Base-by-base conservation (phyloP, 2,329 filamentous ascomycete genomes). In the Xylaria sp. region DNA sequence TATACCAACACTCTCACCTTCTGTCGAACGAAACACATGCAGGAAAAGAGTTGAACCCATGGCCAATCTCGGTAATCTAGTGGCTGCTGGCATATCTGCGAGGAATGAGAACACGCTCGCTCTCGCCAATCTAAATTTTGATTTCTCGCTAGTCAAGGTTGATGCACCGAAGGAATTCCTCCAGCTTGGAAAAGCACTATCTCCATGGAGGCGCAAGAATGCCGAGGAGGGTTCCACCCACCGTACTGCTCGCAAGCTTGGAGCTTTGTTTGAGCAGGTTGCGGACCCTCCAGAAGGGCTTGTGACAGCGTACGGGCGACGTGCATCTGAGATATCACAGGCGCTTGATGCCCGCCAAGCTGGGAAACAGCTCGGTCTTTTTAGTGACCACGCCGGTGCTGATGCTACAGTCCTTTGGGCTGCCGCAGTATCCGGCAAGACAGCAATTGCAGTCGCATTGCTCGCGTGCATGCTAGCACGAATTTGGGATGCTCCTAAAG, bases 381-480 rank as follows among this genome's bases (percentile, higher is more conserved):
- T 57, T 4, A 40, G 21, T 16, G 53, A 40, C 21, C 35, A 57
- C 25, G 35, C 53, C 21, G 72, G 72, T 4, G 59, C 50, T 48
- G 72, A 73, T 55, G 67, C 62, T 5, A 73, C 70, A 2, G 57
- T 59, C 1, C 12, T 73, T 16, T 73, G 72, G 72, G 72, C 72
- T 8, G 70, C 70, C 0, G 72, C 72, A 2, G 70, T 68, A 6
- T 73, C 72, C 6, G 66, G 68, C 9, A 23, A 61, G 40, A 10
- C 50, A 32, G 70, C 72, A 6, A 57, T 73, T 57, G 48, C 6
- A 60, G 68, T 51, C 55, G 21, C 21, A 8, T 21, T 74, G 0
- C 63, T 73, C 8, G 72, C 72, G 25, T 74, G 72, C n/a, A 61
- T 74, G 10, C 64, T 74, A 8, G 71, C 72, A 4, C 57, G 67